Evolutionary conservation across 163 green algal genomes (phyloP).

Genomic region (Scenedesmus sp.): DNA sequence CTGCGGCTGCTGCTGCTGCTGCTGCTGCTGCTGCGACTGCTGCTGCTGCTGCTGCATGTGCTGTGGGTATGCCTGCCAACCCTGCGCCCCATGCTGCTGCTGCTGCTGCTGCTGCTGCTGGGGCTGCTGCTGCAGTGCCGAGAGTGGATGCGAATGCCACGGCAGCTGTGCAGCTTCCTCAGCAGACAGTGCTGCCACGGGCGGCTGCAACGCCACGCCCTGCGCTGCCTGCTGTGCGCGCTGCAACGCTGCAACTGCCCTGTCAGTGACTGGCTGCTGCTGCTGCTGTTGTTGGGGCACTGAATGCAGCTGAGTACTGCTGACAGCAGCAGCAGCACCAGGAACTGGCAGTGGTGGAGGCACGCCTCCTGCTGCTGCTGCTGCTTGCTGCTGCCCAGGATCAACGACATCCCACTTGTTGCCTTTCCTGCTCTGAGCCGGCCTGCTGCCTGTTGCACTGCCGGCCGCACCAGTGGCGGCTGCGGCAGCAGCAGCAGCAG

Average conservation of each 20-base stretch:
- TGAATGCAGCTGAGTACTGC: too few relatives aligned
- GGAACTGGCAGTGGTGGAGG: neutral
- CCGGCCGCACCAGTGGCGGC: neutral
- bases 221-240: neutral
- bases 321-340: neutral
- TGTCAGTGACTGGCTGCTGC: neutral
- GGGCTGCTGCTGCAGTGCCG: neutral
- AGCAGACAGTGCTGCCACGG: neutral
- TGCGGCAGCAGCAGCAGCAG: neutral
- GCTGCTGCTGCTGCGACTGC: neutral
- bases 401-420: neutral
- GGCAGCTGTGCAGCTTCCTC: neutral
- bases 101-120: neutral
- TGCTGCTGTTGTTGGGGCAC: neutral
- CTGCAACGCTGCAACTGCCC: neutral
- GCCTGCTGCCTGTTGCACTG: neutral
- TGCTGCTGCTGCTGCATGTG: conserved; percentile 2
- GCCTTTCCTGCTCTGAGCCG: neutral
- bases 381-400: neutral
- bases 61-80: neutral
- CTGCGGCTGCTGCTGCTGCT: neutral
- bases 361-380: neutral
- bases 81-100: neutral
- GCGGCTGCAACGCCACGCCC: neutral
- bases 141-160: neutral